Conservation (phyloP, 805 yeast species). For the Brettanomyces bruxellensis region DNA sequence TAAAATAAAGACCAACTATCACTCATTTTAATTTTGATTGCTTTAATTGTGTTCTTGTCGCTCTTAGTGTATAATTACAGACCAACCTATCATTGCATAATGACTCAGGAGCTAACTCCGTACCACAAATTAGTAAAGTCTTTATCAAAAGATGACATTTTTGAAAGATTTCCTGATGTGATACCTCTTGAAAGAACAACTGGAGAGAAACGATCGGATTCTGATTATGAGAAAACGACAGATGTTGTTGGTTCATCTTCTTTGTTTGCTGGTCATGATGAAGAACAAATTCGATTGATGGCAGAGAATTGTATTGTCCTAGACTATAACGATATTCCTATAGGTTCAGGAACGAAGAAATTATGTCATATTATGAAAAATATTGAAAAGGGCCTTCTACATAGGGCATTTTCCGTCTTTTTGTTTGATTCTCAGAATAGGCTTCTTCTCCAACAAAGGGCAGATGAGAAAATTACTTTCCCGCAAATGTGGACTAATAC, state of each 20-base stretch:
- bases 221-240: constrained; percentile 19
- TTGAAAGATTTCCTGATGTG: constrained; percentile 56
- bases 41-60: too few species aligned
- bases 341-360: constrained; percentile 93
- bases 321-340: constrained; percentile 77
- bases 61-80: too few species aligned
- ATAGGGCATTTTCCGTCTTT: constrained; percentile 95
- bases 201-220: constrained; percentile 39
- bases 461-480: constrained; percentile 92
- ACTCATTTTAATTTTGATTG: too few species aligned
- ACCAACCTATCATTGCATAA: background rate
- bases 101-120: constrained; percentile 2
- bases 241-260: constrained; percentile 24
- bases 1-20: too few species aligned
- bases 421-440: constrained; percentile 70
- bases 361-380: constrained; percentile 82
- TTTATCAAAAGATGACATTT: constrained; percentile 39
- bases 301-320: constrained; percentile 92
- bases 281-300: constrained; percentile 91
- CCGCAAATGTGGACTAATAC: constrained; percentile 98
- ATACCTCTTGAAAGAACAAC: constrained; percentile 53
- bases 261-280: constrained; percentile 80
- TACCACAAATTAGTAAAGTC: constrained; percentile 36
- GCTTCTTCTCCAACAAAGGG: constrained; percentile 88
- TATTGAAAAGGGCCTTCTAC: constrained; percentile 78